A percentile compares a stretch with the other conserved stretches of the same genome.
phyloP scores from a whole-genome alignment of 495 filamentous ascomycete species.

The Penicillium maclennaniae region DNA sequence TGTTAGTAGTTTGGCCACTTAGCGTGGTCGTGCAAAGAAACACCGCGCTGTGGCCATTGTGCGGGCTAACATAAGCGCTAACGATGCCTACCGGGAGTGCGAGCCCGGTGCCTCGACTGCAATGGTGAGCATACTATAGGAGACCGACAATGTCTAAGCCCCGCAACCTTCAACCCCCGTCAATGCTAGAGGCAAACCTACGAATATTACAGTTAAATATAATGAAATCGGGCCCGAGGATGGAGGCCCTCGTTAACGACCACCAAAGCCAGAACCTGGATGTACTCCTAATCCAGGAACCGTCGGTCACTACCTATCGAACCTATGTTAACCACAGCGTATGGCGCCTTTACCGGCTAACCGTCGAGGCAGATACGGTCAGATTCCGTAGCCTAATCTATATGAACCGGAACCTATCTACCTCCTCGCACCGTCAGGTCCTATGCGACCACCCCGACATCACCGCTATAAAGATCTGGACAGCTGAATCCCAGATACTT shows the following conservation, averaged over 20 bases:
- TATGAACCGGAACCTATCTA: slow-evolving; percentile 22
- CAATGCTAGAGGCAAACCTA: slow-evolving; percentile 25
- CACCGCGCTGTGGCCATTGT: slow-evolving; percentile 24
- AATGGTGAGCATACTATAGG: slow-evolving; percentile 21
- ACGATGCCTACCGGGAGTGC: slow-evolving; percentile 18
- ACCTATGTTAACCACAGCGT: slow-evolving; percentile 27
- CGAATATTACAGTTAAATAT: slow-evolving; percentile 28
- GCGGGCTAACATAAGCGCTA: slow-evolving; percentile 16
- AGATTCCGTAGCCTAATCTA: slow-evolving; percentile 25
- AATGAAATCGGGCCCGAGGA: slow-evolving; percentile 21
- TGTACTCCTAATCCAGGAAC: slow-evolving; percentile 27
- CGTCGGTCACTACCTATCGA: slow-evolving; percentile 17
- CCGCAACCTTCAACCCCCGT: not conserved
- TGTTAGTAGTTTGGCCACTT: slow-evolving; percentile 29
- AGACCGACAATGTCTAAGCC: slow-evolving; percentile 13
- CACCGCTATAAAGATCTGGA: slow-evolving; percentile 23
- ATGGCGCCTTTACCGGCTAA: slow-evolving; percentile 25
- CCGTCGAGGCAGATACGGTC: slow-evolving; percentile 4
- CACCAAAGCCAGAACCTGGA: slow-evolving; percentile 23
- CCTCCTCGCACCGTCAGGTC: slow-evolving; percentile 22
- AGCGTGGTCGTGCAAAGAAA: slow-evolving; percentile 31
- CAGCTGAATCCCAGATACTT: slow-evolving; percentile 18
- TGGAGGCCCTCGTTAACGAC: slow-evolving; percentile 32
- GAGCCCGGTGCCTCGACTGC: slow-evolving; percentile 20
- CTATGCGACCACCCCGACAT: slow-evolving; percentile 25